phyloP scores from a whole-genome alignment of 805 yeast genomes.

The Saccharomyces jurei region DNA sequence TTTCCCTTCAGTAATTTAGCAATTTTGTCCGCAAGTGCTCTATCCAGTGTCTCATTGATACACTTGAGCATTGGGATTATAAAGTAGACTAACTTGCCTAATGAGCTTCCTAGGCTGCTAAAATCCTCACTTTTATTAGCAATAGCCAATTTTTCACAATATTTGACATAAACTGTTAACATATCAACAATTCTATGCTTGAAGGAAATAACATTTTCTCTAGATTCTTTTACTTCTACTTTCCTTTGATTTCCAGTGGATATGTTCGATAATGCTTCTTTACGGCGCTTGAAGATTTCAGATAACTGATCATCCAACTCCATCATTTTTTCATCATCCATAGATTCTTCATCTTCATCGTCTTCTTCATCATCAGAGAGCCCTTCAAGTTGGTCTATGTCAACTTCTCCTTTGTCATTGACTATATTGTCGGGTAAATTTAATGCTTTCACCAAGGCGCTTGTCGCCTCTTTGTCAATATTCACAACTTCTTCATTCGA shows the following conservation, averaged over 20 bases:
- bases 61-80: conserved; percentile 53
- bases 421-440: conserved; percentile 49
- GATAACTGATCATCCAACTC: conserved; percentile 82
- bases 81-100: conserved; percentile 31
- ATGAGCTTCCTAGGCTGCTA: conserved; percentile 12
- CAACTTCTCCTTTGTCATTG: conserved; percentile 37
- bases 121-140: background rate
- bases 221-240: conserved; percentile 67
- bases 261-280: conserved; percentile 49
- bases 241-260: conserved; percentile 62
- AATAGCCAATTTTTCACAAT: conserved; percentile 30
- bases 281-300: conserved; percentile 75
- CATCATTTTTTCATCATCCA: conserved; percentile 97
- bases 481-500: conserved; percentile 37
- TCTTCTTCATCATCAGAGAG: conserved; percentile 35
- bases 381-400: conserved; percentile 42
- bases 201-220: conserved; percentile 68
- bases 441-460: conserved; percentile 61
- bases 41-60: conserved; percentile 61
- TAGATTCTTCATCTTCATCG: conserved; percentile 64
- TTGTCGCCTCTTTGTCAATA: conserved; percentile 47
- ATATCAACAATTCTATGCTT: conserved; percentile 74
- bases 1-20: conserved; percentile 59
- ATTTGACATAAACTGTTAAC: conserved; percentile 51
- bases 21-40: conserved; percentile 63